Evolutionary conservation across 2,329 filamentous ascomycete genomes (phyloP).

Genomic region (Emmonsiellopsis sp.): DNA sequence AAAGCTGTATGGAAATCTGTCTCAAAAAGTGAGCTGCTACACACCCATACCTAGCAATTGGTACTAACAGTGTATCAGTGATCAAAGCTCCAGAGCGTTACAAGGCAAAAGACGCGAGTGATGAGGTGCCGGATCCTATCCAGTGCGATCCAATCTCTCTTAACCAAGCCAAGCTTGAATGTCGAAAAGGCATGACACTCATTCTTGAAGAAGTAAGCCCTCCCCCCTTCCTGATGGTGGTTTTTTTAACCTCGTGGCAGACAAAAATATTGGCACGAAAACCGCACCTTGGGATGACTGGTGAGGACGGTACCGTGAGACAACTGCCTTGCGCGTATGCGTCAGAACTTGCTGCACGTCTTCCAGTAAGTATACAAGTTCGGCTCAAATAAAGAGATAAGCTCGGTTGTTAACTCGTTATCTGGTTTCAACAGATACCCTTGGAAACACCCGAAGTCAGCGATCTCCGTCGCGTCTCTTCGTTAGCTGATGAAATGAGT

Average conservation of each 20-base stretch:
- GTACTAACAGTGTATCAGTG: conserved; percentile 3
- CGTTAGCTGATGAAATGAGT: background rate
- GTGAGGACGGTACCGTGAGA: conserved; percentile 5
- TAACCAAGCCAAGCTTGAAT: conserved; percentile 7
- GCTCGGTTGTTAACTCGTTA: background rate
- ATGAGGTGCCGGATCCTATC: conserved; percentile 5
- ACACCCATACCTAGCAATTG: background rate
- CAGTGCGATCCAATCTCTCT: conserved; percentile 5
- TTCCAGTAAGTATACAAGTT: conserved; percentile 5
- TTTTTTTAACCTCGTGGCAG: background rate
- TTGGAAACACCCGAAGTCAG: background rate
- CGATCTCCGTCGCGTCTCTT: background rate
- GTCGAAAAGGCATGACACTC: conserved; percentile 10
- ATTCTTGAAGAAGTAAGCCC: conserved; percentile 9
- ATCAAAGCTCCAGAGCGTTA: conserved; percentile 7
- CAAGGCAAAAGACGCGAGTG: conserved; percentile 1
- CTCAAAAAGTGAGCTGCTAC: conserved; percentile 4
- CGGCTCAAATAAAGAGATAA: background rate
- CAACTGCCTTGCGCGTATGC: conserved; percentile 4
- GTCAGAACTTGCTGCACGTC: conserved; percentile 5
- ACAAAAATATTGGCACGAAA: conserved; percentile 7
- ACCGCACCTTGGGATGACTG: conserved; percentile 6
- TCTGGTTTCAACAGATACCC: background rate
- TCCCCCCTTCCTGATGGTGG: background rate
- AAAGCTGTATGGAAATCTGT: conserved; percentile 24